Percentiles rank a stretch among this genome's conserved stretches.
These are phyloP conservation scores for Scytalidium lignicola DNA, from an alignment of 2,329 filamentous ascomycete species.

Conservation along the genomic window DNA sequence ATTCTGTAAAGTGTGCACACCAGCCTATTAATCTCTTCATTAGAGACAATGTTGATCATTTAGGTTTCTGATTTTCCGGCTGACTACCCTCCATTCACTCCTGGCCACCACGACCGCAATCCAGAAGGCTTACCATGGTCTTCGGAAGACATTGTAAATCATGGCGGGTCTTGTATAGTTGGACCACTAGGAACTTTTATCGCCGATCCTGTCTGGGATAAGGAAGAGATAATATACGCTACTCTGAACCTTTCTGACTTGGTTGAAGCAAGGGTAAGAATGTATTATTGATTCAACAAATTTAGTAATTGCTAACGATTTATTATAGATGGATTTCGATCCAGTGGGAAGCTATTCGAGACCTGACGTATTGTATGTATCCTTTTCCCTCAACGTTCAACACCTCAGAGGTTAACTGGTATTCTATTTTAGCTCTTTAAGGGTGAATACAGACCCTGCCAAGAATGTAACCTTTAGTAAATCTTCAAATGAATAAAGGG, in stretches of 20 bases:
- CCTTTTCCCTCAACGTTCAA: no score
- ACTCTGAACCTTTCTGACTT: slow-evolving; percentile 30
- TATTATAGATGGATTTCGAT: slow-evolving; percentile 38
- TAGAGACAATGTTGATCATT: not conserved
- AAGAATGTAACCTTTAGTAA: no score
- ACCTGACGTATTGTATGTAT: slow-evolving; percentile 35
- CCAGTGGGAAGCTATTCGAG: slow-evolving; percentile 36
- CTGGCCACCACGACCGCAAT: slow-evolving; percentile 32
- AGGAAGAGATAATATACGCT: slow-evolving; percentile 34
- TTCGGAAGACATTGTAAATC: slow-evolving; percentile 33
- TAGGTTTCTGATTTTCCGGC: slow-evolving; percentile 32
- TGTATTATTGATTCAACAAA: not conserved
- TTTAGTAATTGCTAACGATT: not conserved
- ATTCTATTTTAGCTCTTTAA: no score
- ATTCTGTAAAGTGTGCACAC: slow-evolving; percentile 29
- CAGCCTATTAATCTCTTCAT: not conserved
- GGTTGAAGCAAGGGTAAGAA: slow-evolving; percentile 32
- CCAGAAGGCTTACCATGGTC: slow-evolving; percentile 33
- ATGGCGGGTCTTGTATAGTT: slow-evolving; percentile 36
- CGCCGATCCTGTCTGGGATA: slow-evolving; percentile 35
- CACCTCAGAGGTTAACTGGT: no score
- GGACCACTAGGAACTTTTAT: slow-evolving; percentile 34
- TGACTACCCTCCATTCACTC: slow-evolving; percentile 36
- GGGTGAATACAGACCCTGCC: no score
- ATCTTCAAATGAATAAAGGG: no score